These are phyloP conservation scores for Bipolaris zeicola DNA, from an alignment of 2,329 filamentous ascomycete species.

Conservation along the genomic window DNA sequence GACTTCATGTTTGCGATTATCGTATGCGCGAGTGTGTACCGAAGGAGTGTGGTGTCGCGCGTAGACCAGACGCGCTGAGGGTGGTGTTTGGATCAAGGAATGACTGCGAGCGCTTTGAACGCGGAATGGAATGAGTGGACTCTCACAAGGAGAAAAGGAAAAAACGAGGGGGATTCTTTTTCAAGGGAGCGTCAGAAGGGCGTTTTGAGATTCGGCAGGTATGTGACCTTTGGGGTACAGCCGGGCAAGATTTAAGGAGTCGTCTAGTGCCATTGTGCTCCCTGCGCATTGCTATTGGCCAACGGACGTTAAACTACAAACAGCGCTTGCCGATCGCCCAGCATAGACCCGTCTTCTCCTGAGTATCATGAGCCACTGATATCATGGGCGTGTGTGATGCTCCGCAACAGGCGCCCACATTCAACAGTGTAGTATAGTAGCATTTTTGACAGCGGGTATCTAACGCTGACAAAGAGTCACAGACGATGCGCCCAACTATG, in stretches of 20 bases:
- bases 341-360: slow-evolving; percentile 1
- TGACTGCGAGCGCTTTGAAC: slow-evolving; percentile 19
- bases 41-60: slow-evolving; percentile 42
- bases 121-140: slow-evolving; percentile 42
- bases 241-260: slow-evolving; percentile 28
- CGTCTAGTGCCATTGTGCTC: slow-evolving; percentile 23
- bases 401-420: slow-evolving; percentile 1
- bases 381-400: neutral
- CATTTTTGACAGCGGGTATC: neutral
- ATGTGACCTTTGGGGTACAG: slow-evolving; percentile 33
- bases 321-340: slow-evolving; percentile 26
- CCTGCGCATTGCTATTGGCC: slow-evolving; percentile 15
- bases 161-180: slow-evolving; percentile 18
- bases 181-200: slow-evolving; percentile 33
- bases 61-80: slow-evolving; percentile 45
- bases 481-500: slow-evolving; percentile 13
- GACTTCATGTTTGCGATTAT: slow-evolving; percentile 35
- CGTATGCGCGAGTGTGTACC: slow-evolving; percentile 9
- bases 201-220: slow-evolving; percentile 33
- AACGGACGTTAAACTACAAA: slow-evolving; percentile 18
- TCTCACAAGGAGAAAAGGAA: slow-evolving; percentile 28
- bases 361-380: slow-evolving; percentile 1
- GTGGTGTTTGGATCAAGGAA: slow-evolving; percentile 28
- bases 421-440: neutral
- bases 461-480: slow-evolving; percentile 4